phyloP scores from a whole-genome alignment of 2,329 filamentous ascomycete genomes.

The Lachnellula cervina region DNA sequence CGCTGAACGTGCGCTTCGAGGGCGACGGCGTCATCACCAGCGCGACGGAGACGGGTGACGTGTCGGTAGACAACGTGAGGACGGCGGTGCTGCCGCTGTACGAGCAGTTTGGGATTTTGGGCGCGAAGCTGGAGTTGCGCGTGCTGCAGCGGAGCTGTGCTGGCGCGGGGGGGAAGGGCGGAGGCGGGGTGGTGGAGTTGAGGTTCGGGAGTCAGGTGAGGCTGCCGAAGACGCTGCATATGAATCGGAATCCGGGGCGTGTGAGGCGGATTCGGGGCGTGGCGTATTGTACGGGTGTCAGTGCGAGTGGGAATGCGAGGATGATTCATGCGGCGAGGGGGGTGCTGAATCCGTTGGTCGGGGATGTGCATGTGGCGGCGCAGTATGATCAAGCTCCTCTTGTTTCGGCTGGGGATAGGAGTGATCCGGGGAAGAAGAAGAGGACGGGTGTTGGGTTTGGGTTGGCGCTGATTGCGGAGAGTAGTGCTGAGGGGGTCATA shows the following conservation, averaged over 20 bases:
- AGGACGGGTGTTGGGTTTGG: slow-evolving; percentile 87
- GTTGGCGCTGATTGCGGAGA: slow-evolving; percentile 84
- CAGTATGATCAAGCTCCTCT: slow-evolving; percentile 66
- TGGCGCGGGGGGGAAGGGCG: slow-evolving; percentile 68
- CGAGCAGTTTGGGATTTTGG: slow-evolving; percentile 78
- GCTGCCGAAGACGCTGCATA: slow-evolving; percentile 87
- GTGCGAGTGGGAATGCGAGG: slow-evolving; percentile 85
- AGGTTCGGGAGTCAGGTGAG: slow-evolving; percentile 91
- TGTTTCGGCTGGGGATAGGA: slow-evolving; percentile 48
- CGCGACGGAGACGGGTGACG: slow-evolving; percentile 76
- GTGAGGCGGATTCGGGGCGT: slow-evolving; percentile 89
- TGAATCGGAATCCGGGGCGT: slow-evolving; percentile 73
- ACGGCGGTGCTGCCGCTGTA: slow-evolving; percentile 89
- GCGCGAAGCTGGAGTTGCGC: slow-evolving; percentile 76
- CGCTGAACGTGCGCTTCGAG: slow-evolving; percentile 84
- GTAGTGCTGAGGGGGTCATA: slow-evolving; percentile 71
- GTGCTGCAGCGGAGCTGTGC: slow-evolving; percentile 76
- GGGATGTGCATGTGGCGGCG: slow-evolving; percentile 86
- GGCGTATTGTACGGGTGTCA: slow-evolving; percentile 87
- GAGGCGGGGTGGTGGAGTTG: slow-evolving; percentile 88
- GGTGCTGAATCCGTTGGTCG: slow-evolving; percentile 77
- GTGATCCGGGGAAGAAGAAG: slow-evolving; percentile 52
- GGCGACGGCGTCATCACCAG: slow-evolving; percentile 91
- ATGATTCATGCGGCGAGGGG: slow-evolving; percentile 91
- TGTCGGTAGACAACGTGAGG: slow-evolving; percentile 88